Conservation (phyloP, 2,329 filamentous ascomycete species). For the Mollisiaceae sp. region DNA sequence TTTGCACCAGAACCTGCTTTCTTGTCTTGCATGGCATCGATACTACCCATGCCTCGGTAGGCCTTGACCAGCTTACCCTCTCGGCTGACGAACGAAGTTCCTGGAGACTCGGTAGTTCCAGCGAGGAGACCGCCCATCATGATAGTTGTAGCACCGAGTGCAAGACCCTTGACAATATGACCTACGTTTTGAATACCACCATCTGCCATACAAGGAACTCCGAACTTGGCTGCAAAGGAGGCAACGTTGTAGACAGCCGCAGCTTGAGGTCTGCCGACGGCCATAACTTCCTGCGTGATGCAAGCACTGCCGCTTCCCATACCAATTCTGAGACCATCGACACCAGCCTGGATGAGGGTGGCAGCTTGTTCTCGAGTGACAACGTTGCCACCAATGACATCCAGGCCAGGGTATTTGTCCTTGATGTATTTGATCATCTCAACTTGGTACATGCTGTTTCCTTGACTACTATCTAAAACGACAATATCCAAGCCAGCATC, state of each 20-base stretch:
- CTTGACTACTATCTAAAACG: slow-evolving; percentile 93
- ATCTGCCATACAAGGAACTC: slow-evolving; percentile 96
- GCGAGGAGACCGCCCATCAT: slow-evolving; percentile 99
- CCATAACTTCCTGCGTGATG: slow-evolving; percentile 99
- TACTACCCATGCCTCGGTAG: slow-evolving; percentile 98
- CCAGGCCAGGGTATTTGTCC: slow-evolving; percentile 79
- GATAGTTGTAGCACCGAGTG: slow-evolving; percentile 90
- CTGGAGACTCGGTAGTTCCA: slow-evolving; percentile 95
- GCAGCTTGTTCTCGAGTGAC: slow-evolving; percentile 98
- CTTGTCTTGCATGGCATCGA: slow-evolving; percentile 99
- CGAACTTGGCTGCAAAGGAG: slow-evolving; percentile 87
- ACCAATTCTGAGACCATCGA: slow-evolving; percentile 95
- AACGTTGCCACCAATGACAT: slow-evolving; percentile 98
- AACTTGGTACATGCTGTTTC: slow-evolving; percentile 98
- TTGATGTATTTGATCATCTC: slow-evolving; percentile 99
- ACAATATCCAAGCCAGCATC: slow-evolving; percentile 96
- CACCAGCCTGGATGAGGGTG: slow-evolving; percentile 87
- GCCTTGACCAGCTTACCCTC: slow-evolving; percentile 99
- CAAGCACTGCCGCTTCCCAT: slow-evolving; percentile 99
- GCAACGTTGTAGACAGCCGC: slow-evolving; percentile 90
- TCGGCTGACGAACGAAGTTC: slow-evolving; percentile 92
- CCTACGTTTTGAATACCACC: slow-evolving; percentile 98
- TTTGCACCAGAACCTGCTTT: slow-evolving; percentile 82
- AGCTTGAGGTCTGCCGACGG: slow-evolving; percentile 94
- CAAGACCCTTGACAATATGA: slow-evolving; percentile 97